Percentiles rank a stretch among this genome's conserved stretches.
These are phyloP conservation scores for Trichophyton schoenleinii DNA, from an alignment of 2,329 filamentous ascomycete genomes.

Conservation along the genomic window DNA sequence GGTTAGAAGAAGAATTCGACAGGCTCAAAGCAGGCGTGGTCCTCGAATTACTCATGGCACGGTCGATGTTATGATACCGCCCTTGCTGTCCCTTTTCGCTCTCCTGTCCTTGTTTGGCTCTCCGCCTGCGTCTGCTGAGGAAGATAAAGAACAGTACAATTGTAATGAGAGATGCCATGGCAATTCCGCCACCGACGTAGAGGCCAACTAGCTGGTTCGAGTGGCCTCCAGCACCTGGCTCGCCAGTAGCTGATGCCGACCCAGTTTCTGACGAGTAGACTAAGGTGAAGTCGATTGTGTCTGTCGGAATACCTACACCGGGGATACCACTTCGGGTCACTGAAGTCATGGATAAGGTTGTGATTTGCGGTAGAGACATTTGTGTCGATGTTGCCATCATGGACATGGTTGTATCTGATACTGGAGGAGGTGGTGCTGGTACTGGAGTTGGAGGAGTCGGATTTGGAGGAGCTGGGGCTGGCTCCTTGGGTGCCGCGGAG, in stretches of 20 bases:
- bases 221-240: background rate
- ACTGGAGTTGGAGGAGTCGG: background rate
- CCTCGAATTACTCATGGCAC: background rate
- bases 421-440: background rate
- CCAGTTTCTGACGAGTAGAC: background rate
- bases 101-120: background rate
- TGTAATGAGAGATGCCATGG: constrained; percentile 37
- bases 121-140: background rate
- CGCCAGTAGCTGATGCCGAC: background rate
- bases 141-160: constrained; percentile 22
- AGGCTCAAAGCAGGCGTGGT: background rate
- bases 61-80: background rate
- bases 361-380: background rate
- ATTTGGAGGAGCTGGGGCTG: background rate
- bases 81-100: background rate
- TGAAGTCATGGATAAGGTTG: background rate
- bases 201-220: constrained; percentile 41
- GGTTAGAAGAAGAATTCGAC: background rate
- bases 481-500: background rate
- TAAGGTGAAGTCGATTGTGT: constrained; percentile 4
- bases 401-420: background rate
- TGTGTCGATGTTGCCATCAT: background rate
- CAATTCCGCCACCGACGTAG: constrained; percentile 42
- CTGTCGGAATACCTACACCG: background rate
- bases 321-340: background rate